Base-by-base conservation (phyloP, 495 filamentous ascomycete species). In the Aspergillus coremiiformis region DNA sequence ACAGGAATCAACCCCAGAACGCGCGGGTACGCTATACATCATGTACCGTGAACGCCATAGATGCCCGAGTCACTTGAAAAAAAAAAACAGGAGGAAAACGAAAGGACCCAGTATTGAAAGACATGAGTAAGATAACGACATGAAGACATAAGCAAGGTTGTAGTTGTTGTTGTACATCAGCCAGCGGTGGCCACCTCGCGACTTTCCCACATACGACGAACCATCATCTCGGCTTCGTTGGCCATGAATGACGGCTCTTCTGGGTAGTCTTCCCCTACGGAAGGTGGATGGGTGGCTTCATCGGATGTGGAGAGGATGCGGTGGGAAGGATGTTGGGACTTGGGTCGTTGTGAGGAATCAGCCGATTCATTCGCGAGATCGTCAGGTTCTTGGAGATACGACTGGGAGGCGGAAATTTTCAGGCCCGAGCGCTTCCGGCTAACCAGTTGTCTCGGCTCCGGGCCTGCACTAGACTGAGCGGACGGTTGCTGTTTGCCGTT, bases 191-290 rank as follows among this genome's bases (percentile, higher is more conserved):
- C 69, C 2, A 73, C 69, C 47, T 74, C 70, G 35, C 73, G 71
- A 53, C 67, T 74, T 27, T 76, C 70, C 73, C 73, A 76, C 59
- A 76, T 72, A 32, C 73, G 71, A 43, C 73, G 73, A 35, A 76
- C 61, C 69, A 76, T 67, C 63, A 76, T 61, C 30, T 69, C 71
- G 11, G 53, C 46, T 47, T 71, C 69, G 39, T 55, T 61, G 4
- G 65, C 51, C 21, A 57, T 59, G 44, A 55, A 51, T 23, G 49
- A 54, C 14, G 51, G 41, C 14, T 51, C 60, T 20, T 66, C 68
- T 1, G 51, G 22, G 4, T 65, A 62, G n/a, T 65, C 59, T 6
- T 71, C 66, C 8, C 35, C 57, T 5, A 54, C 30, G 12, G 47
- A 45, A 22, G 35, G 41, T 24, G 55, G 59, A 19, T 63, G 61